These are phyloP conservation scores for Colletotrichum sp. DNA, from an alignment of 2,329 filamentous ascomycete species.

Conservation along the genomic window DNA sequence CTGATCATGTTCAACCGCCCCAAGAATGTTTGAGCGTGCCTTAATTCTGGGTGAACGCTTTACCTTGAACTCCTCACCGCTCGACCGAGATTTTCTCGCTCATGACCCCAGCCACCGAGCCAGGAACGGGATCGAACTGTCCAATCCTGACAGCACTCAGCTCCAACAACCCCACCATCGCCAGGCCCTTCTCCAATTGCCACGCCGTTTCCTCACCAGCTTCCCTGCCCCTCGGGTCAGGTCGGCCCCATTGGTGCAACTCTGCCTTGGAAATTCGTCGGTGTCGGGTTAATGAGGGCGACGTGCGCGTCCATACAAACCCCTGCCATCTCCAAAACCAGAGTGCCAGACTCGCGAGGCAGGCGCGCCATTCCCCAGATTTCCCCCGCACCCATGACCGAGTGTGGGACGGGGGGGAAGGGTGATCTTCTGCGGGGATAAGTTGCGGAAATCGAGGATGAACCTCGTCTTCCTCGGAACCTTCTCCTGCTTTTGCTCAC, in stretches of 20 bases:
- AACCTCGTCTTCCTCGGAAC: background rate
- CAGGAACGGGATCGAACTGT: background rate
- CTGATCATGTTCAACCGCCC: background rate
- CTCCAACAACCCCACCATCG: background rate
- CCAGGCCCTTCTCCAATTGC: background rate
- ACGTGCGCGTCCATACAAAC: background rate
- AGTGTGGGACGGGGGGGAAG: background rate
- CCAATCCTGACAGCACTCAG: background rate
- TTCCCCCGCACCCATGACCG: constrained; percentile 11
- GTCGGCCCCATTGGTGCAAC: constrained; percentile 9
- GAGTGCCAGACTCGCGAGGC: background rate
- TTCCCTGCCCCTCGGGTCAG: background rate
- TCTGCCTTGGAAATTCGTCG: background rate
- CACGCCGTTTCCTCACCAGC: background rate
- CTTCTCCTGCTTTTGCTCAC: background rate
- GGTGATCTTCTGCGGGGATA: constrained; percentile 8
- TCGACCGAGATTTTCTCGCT: background rate
- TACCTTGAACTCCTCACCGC: background rate
- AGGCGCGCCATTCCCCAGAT: constrained; percentile 8
- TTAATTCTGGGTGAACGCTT: background rate
- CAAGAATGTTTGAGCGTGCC: background rate
- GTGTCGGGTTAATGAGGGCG: constrained; percentile 1
- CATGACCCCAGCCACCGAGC: background rate
- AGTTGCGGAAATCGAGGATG: constrained; percentile 7
- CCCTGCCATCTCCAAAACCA: background rate